Percentiles rank a stretch among this genome's conserved stretches.
Evolutionary conservation across 2,329 filamentous ascomycete genomes (phyloP).

Genomic region (Plenodomus lindquistii): DNA sequence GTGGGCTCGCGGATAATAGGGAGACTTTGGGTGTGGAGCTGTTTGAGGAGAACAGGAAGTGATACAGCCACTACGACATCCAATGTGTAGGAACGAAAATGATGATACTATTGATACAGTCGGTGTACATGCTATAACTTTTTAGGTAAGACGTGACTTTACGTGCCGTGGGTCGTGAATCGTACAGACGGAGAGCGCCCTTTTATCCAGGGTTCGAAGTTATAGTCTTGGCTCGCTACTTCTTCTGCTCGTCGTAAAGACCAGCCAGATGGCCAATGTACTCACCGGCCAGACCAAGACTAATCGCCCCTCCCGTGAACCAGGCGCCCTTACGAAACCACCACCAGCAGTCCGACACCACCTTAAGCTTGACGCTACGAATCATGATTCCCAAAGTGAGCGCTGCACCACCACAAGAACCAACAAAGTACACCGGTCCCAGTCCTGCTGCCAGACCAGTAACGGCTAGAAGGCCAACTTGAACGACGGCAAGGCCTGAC

Average conservation of each 20-base stretch:
- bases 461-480: conserved; percentile 70
- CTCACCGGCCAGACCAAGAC: conserved; percentile 59
- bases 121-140: too few relatives aligned
- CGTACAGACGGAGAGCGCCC: too few relatives aligned
- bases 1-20: too few relatives aligned
- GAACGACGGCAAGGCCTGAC: conserved; percentile 68
- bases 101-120: too few relatives aligned
- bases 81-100: too few relatives aligned
- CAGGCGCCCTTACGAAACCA: conserved; percentile 67
- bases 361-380: conserved; percentile 60
- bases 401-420: conserved; percentile 61
- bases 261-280: conserved; percentile 47
- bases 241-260: conserved; percentile 25
- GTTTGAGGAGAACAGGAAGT: too few relatives aligned
- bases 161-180: too few relatives aligned
- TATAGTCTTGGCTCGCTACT: conserved; percentile 3
- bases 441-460: conserved; percentile 67
- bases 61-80: too few relatives aligned
- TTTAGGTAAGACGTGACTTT: too few relatives aligned
- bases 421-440: conserved; percentile 62
- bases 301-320: conserved; percentile 64
- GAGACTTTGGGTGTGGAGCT: too few relatives aligned
- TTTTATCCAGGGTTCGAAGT: too few relatives aligned
- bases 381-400: conserved; percentile 63
- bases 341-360: conserved; percentile 64